Base-by-base conservation (phyloP, 768 basidiomycete genomes). In the Leccinum aurantiacum region DNA sequence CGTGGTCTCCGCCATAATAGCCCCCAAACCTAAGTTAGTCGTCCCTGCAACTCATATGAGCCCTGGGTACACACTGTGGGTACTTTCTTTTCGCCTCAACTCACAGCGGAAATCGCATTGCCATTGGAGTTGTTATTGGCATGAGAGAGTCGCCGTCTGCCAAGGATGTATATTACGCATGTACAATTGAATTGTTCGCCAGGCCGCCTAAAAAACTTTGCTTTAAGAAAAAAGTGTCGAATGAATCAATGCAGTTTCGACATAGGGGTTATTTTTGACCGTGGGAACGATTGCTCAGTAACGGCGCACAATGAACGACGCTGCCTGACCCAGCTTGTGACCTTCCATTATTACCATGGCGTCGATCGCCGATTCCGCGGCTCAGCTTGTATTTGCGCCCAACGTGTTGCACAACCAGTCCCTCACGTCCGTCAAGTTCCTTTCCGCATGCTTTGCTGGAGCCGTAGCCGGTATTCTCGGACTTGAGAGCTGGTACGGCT, bases 391-490 rank as follows among this genome's bases (percentile, higher is more conserved):
- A 46, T 92, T 84, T 65, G 74, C 78, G 3, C 84, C 88, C 1
- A 90, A 93, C 65, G 81, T 90, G 31, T 72, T 80, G 54, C 83
- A 81, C 69, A 90, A 91, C 70, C 77, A 81, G 19, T 77, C 82
- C 10, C 73, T 90, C 19, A 77, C 78, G 59, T 87, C 81, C 53
- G 81, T 90, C 69, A 93, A 93, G 68, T 94, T 94, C 75, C 72
- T 94, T 41, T 84, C 91, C 9, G 79, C 92, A 9, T 92, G 89
- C 74, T 91, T 94, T 68, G 84, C 92, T 19, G 95, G 95, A 44
- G 90, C 93, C 0, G 86, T 87, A 2, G 91, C 94, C 1, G 95
- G 95, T 29, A 87, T 95, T 60, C 85, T 97, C 10, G 95, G 95
- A 22, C 83, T 96, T 24, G 85, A 91, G 68, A 95, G 95, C 74